Evolutionary conservation across 176 grass and related monocot genomes (phyloP), one percentile per base, ranked within the genome.

Genomic region (Oryza punctata): DNA sequence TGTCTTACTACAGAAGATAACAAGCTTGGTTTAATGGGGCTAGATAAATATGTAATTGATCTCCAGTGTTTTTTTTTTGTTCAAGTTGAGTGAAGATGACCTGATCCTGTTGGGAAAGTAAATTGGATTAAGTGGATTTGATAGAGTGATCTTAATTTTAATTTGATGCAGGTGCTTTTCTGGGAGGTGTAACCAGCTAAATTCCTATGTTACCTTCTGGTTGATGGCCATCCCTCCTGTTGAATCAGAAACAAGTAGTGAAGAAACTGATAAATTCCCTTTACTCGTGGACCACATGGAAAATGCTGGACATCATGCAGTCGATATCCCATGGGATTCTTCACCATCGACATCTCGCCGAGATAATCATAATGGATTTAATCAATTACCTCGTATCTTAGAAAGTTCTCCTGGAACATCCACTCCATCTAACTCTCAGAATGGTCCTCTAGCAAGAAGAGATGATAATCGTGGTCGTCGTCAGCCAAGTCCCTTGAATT

Each of bases 401-500:
- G 85, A 91, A 83, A 79, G 78, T 45, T 73, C 72, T 82, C 68
- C 77, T 6, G 60, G 69, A 41, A 77, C 90, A 80, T 82, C 66
- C 73, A 73, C 72, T 65, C 72, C 82, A 63, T 59, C 79, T 63
- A 87, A 91, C 82, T 81, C 87, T 41, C 81, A 70, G 29, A 87
- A 86, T 83, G 21, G 46, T 79, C 70, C 78, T 67, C n/a, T 73
- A 78, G 41, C 75, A 84, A 90, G 85, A 78, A 86, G 89, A 89
- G 76, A 84, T 73, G 87, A 93, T 79, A 84, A 78, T 70, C 85
- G 75, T 82, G 67, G 71, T 75, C 87, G 41, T 68, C 85, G 82
- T 44, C 87, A 79, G 41, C 91, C 79, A 81, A 93, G 87, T 77
- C 94, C 94, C 72, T 82, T 98, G 69, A 95, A 98, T 87, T 95